Evolutionary conservation across 1,284 basidiomycete genomes (phyloP).

Genomic region (Sphaerobolus stellatus): DNA sequence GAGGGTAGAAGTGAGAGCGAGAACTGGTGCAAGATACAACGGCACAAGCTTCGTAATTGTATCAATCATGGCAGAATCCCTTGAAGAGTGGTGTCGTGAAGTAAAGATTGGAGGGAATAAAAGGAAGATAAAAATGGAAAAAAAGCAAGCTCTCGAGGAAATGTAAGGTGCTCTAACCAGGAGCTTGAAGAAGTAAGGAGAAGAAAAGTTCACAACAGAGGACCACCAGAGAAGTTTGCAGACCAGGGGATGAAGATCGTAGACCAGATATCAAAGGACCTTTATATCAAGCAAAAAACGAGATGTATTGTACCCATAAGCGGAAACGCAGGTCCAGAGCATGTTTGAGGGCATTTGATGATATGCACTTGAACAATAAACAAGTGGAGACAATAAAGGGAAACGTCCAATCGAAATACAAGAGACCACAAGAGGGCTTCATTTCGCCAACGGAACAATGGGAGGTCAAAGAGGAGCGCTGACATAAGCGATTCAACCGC

Average conservation of each 20-base stretch:
- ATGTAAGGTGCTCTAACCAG: background rate
- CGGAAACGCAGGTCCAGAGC: too few species aligned
- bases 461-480: too few species aligned
- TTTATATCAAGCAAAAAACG: too few species aligned
- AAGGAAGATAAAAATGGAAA: conserved; percentile 6
- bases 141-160: conserved; percentile 6
- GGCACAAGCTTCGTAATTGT: conserved; percentile 68
- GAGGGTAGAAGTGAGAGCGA: conserved; percentile 63
- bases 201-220: background rate
- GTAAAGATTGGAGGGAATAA: conserved; percentile 14
- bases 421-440: too few species aligned
- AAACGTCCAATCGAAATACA: too few species aligned
- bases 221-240: background rate
- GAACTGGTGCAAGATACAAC: conserved; percentile 65
- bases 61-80: conserved; percentile 74
- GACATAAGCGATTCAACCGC: too few species aligned
- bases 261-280: background rate
- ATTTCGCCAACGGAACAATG: too few species aligned
- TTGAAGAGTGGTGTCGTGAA: conserved; percentile 23
- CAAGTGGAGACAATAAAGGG: too few species aligned
- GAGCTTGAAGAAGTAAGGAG: background rate
- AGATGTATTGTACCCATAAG: too few species aligned
- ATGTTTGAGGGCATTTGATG: too few species aligned
- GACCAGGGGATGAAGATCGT: conserved; percentile 4
- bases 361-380: too few species aligned